Evolutionary conservation across 805 yeast species (phyloP), one percentile per base, ranked within the genome.

Genomic region (Candida insectalens): DNA sequence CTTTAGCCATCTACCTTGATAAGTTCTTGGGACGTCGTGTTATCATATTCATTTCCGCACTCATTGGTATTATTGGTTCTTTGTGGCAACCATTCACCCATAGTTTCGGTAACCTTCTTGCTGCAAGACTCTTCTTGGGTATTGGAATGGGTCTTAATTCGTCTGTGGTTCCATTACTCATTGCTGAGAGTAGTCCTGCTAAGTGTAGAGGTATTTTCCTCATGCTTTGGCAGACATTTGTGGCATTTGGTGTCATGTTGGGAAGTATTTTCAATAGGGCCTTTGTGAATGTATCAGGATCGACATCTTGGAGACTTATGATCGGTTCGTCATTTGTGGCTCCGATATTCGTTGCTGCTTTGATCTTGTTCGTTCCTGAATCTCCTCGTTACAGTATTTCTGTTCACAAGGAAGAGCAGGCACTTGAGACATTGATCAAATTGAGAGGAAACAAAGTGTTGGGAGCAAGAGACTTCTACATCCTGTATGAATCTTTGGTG

Each of bases 201-300:
- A 60, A 62, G 26, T 67, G 73, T 38, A 61, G 84, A 54, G 84
- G 84, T 37, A 65, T 78, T 3, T 56, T 77, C 36, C 77, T 75
- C 25, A 74, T 76, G 82, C 63, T 73, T 58, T 77, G 83, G 83
- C 83, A 77, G 54, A 65, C 76, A 42, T 76, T 74, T 62, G 76
- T 83, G 6, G 83, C 83, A 8, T 71, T 73, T 42, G 84, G 84
- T 48, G 74, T 76, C 43, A 74, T 75, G 69, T 62, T 77, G 53
- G 84, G 84, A 33, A 74, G 74, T 48, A 77, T 73, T 29, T 65
- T 77, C 31, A 65, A 72, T 6, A 55, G 77, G 45, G 81, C 81
- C 0, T 76, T 77, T 47, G 74, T 69, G 57, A 55, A 63, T 30
- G 63, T 69, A 38, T 59, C 58, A 23, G 60, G 60, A 15, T 74